phyloP scores from a whole-genome alignment of 352 stramenopile genomes.

The Globisporangium mamillatum region DNA sequence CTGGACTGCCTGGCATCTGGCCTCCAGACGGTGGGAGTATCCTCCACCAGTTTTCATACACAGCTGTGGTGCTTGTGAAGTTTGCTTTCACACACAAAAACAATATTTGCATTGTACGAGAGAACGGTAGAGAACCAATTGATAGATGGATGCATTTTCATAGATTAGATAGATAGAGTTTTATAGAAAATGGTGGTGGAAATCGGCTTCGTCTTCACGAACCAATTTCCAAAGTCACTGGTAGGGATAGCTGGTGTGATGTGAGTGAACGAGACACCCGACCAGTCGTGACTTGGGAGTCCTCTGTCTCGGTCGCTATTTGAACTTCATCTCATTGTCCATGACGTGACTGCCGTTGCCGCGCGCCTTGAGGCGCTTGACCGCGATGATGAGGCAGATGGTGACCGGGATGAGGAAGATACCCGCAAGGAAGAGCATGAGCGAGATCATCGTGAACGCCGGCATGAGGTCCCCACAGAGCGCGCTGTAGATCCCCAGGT shows the following conservation, averaged over 20 bases:
- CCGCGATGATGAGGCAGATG: conserved; percentile 64
- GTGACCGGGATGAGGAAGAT: conserved; percentile 68
- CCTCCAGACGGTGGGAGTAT: too few relatives aligned
- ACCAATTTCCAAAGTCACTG: background rate
- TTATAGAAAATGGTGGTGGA: background rate
- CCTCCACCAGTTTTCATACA: too few relatives aligned
- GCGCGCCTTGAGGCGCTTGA: conserved; percentile 56
- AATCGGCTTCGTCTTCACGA: background rate
- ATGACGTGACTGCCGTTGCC: conserved; percentile 49
- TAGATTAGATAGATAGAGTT: background rate
- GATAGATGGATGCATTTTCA: background rate
- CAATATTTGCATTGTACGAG: too few relatives aligned
- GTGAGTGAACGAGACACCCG: too few relatives aligned
- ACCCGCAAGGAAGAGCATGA: conserved; percentile 67
- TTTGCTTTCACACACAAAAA: too few relatives aligned
- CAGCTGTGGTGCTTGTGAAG: too few relatives aligned
- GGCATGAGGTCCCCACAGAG: conserved; percentile 64
- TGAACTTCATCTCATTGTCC: conserved; percentile 64
- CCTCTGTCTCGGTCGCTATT: conserved; percentile 21
- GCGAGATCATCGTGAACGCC: conserved; percentile 68
- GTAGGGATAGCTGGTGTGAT: background rate
- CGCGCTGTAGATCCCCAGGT: conserved; percentile 41
- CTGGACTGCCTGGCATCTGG: too few relatives aligned
- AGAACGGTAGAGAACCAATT: background rate
- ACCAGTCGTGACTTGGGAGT: background rate